phyloP scores from a whole-genome alignment of 441 rosid species.

The Metrosideros polymorpha region DNA sequence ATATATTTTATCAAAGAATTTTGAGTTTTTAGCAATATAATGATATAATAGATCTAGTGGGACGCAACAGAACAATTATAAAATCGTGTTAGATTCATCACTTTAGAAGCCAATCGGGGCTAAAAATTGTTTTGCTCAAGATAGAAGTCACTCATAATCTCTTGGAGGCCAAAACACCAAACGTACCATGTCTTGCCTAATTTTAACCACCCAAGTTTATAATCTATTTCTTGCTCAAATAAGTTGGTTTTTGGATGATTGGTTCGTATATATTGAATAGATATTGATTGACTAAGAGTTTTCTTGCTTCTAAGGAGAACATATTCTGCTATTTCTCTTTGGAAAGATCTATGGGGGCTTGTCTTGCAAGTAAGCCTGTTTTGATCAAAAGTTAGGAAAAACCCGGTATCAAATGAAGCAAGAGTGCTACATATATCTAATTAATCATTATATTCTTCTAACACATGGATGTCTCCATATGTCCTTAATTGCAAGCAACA shows the following conservation, averaged over 20 bases:
- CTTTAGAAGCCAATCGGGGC: not conserved
- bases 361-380: not conserved
- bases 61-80: not conserved
- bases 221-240: not conserved
- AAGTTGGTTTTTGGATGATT: not conserved
- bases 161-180: not conserved
- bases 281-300: not conserved
- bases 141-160: not conserved
- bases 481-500: not conserved
- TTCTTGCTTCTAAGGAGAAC: not conserved
- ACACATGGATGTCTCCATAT: not conserved
- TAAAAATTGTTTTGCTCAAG: not conserved
- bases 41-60: rapidly evolving
- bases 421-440: not conserved
- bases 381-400: not conserved
- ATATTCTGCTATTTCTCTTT: not conserved
- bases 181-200: not conserved
- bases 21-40: not conserved
- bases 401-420: not conserved
- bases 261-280: not conserved
- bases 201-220: not conserved
- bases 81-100: not conserved
- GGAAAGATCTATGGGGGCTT: not conserved
- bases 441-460: not conserved
- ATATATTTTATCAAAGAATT: not conserved